Evolutionary conservation across 176 grass and related monocot genomes (phyloP).

Genomic region (Lolium perenne): DNA sequence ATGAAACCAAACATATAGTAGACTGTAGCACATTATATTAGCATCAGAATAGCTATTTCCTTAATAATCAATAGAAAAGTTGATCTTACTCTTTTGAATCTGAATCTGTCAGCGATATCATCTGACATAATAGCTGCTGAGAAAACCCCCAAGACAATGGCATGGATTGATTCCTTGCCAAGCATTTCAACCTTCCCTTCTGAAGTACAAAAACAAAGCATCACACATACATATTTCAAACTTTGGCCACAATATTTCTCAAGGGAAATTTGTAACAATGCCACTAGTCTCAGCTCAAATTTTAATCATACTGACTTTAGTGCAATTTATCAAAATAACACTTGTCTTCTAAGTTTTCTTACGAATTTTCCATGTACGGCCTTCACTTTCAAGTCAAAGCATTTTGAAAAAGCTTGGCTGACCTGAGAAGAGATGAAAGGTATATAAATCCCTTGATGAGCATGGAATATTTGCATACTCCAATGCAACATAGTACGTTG

Average conservation of each 20-base stretch:
- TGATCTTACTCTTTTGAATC: constrained; percentile 67
- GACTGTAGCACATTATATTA: constrained; percentile 12
- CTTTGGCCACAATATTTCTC: not conserved
- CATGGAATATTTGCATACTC: not conserved
- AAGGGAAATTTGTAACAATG: not conserved
- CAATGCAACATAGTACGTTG: not conserved
- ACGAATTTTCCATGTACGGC: not conserved
- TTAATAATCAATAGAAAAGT: constrained; percentile 18
- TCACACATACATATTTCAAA: constrained; percentile 27
- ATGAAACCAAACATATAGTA: constrained; percentile 22
- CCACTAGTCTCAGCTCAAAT: not conserved
- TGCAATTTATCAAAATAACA: not conserved
- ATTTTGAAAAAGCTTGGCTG: not conserved
- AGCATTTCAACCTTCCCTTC: constrained; percentile 92
- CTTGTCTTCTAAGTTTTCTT: not conserved
- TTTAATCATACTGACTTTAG: not conserved
- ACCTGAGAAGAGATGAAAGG: not conserved
- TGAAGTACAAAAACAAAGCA: constrained; percentile 53
- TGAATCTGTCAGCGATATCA: constrained; percentile 78
- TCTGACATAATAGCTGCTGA: constrained; percentile 81
- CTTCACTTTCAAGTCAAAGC: not conserved
- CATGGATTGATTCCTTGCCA: constrained; percentile 86
- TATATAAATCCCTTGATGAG: not conserved
- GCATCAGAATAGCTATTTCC: not conserved
- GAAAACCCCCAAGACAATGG: constrained; percentile 76